Percentiles rank a stretch among this genome's conserved stretches.
Evolutionary conservation across 371 early-diverging fungal genomes (phyloP).

Genomic region (Lichtheimia ramosa): DNA sequence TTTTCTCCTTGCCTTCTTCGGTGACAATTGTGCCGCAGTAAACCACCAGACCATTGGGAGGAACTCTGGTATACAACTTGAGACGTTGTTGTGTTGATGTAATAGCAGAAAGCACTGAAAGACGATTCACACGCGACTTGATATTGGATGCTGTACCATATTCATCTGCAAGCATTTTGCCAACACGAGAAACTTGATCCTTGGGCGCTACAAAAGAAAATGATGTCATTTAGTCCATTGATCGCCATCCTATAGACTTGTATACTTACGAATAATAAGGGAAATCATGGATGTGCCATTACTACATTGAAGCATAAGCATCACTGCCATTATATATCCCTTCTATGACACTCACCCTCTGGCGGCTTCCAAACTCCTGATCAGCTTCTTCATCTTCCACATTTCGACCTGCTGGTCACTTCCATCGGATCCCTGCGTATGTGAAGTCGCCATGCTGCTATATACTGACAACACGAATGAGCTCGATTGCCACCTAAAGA

Average conservation of each 20-base stretch:
- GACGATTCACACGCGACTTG: constrained; percentile 98
- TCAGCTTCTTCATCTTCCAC: constrained; percentile 97
- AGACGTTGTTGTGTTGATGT: constrained; percentile 98
- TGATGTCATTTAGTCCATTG: not conserved
- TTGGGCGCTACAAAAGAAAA: constrained; percentile 64
- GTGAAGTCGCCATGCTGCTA: too few species aligned
- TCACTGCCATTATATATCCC: not conserved
- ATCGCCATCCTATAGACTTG: too few species aligned
- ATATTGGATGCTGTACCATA: constrained; percentile 99
- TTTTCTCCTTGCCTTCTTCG: constrained; percentile 99
- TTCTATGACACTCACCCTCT: constrained; percentile 71
- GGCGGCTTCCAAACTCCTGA: constrained; percentile 94
- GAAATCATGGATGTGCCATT: constrained; percentile 99
- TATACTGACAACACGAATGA: too few species aligned
- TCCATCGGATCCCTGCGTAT: too few species aligned
- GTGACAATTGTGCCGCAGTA: constrained; percentile 98
- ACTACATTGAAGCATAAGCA: constrained; percentile 31
- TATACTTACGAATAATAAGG: constrained; percentile 84
- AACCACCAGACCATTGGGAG: constrained; percentile 93
- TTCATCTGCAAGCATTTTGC: constrained; percentile 98
- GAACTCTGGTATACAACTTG: constrained; percentile 94
- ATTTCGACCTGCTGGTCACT: constrained; percentile 84
- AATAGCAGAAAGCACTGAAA: constrained; percentile 98
- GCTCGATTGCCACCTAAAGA: too few species aligned
- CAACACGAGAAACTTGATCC: constrained; percentile 92